phyloP scores from a whole-genome alignment of 345 rosid species.

The Boechera retrofracta region DNA sequence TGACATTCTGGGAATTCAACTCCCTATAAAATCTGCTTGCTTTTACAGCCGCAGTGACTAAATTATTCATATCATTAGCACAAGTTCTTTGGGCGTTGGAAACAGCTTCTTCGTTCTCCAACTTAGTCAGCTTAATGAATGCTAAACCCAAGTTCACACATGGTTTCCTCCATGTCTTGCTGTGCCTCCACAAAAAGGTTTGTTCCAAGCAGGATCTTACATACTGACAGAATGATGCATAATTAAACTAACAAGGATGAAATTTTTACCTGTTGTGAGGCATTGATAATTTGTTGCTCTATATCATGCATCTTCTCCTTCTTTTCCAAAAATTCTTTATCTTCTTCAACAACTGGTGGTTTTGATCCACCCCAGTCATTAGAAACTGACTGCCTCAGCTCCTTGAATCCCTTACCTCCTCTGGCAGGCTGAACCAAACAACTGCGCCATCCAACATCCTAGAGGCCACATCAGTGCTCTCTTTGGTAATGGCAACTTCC shows the following conservation, averaged over 20 bases:
- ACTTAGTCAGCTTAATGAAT: too few species aligned
- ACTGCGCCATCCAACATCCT: slow-evolving; percentile 59
- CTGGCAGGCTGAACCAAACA: slow-evolving; percentile 66
- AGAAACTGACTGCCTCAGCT: slow-evolving; percentile 80
- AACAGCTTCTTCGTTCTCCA: too few species aligned
- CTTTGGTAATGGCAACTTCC: slow-evolving; percentile 66
- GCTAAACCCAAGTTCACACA: slow-evolving; percentile 86
- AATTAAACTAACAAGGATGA: not conserved
- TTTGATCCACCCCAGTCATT: slow-evolving; percentile 85
- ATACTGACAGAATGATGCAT: slow-evolving; percentile 6
- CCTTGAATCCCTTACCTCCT: slow-evolving; percentile 90
- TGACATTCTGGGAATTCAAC: too few species aligned
- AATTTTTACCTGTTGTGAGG: slow-evolving; percentile 75
- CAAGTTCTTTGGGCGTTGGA: too few species aligned
- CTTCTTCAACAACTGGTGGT: slow-evolving; percentile 83
- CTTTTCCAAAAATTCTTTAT: slow-evolving; percentile 83
- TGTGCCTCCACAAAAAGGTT: slow-evolving; percentile 71
- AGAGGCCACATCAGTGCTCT: slow-evolving; percentile 88
- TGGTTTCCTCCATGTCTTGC: slow-evolving; percentile 93
- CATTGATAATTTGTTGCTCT: slow-evolving; percentile 81
- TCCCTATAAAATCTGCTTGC: too few species aligned
- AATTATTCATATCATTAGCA: too few species aligned
- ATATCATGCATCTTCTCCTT: slow-evolving; percentile 80
- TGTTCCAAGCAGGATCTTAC: not conserved
- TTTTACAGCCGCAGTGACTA: too few species aligned